Conservation (phyloP, 768 basidiomycete genomes). For the Leccinum disarticulatum region DNA sequence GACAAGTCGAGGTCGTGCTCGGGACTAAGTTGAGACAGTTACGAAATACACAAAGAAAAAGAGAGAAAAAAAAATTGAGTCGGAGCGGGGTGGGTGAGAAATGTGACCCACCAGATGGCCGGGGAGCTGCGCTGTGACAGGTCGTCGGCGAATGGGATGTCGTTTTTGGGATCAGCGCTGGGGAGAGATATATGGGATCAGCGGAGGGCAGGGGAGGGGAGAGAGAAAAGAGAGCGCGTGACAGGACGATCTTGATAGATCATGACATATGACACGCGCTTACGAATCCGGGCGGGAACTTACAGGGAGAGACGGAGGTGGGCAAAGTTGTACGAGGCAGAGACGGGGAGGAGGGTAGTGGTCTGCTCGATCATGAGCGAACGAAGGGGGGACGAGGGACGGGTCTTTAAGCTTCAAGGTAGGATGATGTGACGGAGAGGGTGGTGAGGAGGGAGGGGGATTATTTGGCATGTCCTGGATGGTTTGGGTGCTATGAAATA, state of each 20-base stretch:
- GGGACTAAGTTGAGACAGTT: conserved; percentile 31
- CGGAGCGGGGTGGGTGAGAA: conserved; percentile 16
- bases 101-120: conserved; percentile 43
- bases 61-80: conserved; percentile 18
- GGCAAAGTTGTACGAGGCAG: conserved; percentile 56
- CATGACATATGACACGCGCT: conserved; percentile 32
- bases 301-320: conserved; percentile 64
- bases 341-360: conserved; percentile 41
- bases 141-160: conserved; percentile 44
- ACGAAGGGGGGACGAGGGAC: neutral
- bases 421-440: conserved; percentile 1
- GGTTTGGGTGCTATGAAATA: conserved; percentile 27
- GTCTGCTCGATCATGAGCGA: conserved; percentile 59
- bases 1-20: conserved; percentile 51
- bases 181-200: conserved; percentile 12
- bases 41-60: conserved; percentile 13
- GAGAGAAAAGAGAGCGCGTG: conserved; percentile 11
- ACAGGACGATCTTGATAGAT: conserved; percentile 33
- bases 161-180: conserved; percentile 42
- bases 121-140: conserved; percentile 48
- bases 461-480: neutral
- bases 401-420: conserved; percentile 19
- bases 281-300: conserved; percentile 29
- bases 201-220: conserved; percentile 2
- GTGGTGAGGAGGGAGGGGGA: conserved; percentile 6